These are phyloP conservation scores for Chaetoceros tenuissimus DNA, from an alignment of 108 stramenopile genomes.

Conservation along the genomic window DNA sequence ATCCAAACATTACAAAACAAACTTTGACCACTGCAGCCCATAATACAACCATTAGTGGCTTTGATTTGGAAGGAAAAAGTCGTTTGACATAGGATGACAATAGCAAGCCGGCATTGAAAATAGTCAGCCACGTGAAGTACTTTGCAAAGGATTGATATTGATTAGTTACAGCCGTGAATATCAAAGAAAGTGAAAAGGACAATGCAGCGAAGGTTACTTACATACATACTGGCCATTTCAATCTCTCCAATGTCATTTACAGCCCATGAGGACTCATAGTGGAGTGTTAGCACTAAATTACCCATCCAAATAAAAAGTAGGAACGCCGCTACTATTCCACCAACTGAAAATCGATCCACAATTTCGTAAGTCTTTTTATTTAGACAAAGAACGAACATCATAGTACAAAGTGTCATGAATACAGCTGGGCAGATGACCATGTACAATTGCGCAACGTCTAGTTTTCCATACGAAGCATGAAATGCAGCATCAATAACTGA, in stretches of 20 bases:
- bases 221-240: conserved; percentile 40
- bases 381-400: conserved; percentile 27
- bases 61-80: conserved; percentile 6
- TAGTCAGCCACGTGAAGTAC: conserved; percentile 35
- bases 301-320: conserved; percentile 25
- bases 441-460: conserved; percentile 14
- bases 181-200: no score
- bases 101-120: conserved; percentile 26
- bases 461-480: conserved; percentile 22
- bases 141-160: no score
- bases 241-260: conserved; percentile 49
- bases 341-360: conserved; percentile 19
- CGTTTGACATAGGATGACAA: conserved; percentile 30
- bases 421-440: conserved; percentile 22
- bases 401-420: conserved; percentile 15
- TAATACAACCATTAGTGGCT: conserved; percentile 22
- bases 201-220: no score
- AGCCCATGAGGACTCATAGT: conserved; percentile 37
- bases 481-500: conserved; percentile 7
- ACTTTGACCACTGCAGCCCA: conserved; percentile 39
- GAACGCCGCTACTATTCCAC: conserved; percentile 24
- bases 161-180: no score
- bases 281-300: conserved; percentile 33
- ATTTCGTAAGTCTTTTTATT: conserved; percentile 20
- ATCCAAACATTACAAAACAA: conserved; percentile 40